Evolutionary conservation across 2,329 filamentous ascomycete species (phyloP).

Genomic region (Trichoderma sp.): DNA sequence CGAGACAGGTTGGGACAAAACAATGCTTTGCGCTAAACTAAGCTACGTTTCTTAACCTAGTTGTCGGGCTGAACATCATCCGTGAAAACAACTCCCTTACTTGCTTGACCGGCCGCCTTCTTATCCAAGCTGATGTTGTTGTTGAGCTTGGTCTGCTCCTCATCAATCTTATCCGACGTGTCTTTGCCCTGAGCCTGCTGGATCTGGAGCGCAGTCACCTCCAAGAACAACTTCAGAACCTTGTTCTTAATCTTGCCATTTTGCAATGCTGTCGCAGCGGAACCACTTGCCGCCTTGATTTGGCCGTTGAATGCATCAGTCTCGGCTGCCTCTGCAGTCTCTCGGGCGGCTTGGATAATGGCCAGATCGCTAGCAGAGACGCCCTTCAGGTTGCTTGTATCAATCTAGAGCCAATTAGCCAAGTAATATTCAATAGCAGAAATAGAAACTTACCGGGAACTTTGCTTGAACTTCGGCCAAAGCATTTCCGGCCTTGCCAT

Average conservation of each 20-base stretch:
- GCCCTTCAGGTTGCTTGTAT: background rate
- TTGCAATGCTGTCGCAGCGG: background rate
- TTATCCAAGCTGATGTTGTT: background rate
- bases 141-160: background rate
- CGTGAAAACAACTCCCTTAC: background rate
- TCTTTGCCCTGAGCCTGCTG: background rate
- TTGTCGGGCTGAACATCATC: background rate
- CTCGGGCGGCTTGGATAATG: background rate
- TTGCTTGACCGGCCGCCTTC: conserved; percentile 1
- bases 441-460: background rate
- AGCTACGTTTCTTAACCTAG: background rate
- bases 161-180: background rate
- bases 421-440: fast-evolving
- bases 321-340: background rate
- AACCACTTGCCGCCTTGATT: background rate
- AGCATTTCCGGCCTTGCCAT: background rate
- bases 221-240: conserved; percentile 3
- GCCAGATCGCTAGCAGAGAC: background rate
- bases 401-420: background rate
- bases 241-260: conserved; percentile 12
- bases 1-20: background rate
- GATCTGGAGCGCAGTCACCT: conserved; percentile 3
- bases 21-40: background rate
- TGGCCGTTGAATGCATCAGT: conserved; percentile 1
- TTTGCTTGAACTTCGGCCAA: background rate